phyloP scores from a whole-genome alignment of 202 grass and related monocot species.

The Setaria italica region DNA sequence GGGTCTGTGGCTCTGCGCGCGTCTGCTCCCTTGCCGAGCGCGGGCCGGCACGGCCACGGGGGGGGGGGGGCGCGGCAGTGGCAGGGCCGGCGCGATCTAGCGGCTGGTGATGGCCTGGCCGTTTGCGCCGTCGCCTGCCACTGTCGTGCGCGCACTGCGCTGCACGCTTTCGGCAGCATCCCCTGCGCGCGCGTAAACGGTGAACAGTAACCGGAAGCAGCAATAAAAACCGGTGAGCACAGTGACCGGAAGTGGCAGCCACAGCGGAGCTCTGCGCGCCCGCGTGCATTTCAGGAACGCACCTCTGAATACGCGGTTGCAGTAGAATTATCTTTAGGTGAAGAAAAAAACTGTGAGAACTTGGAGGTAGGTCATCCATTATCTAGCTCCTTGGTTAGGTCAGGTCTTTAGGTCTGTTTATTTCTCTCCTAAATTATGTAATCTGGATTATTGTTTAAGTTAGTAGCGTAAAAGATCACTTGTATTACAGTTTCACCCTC shows the following conservation, averaged over 20 bases:
- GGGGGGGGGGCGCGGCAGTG: not conserved
- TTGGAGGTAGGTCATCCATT: too few species aligned
- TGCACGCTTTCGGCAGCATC: not conserved
- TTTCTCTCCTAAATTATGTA: too few species aligned
- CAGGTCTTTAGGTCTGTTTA: too few species aligned
- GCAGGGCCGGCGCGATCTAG: not conserved
- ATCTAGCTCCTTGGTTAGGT: too few species aligned
- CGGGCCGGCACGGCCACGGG: slow-evolving; percentile 10
- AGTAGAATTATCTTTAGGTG: too few species aligned
- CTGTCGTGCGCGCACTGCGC: not conserved
- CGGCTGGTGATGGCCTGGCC: not conserved
- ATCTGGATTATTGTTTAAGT: too few species aligned
- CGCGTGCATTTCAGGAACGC: not conserved
- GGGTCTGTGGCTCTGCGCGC: too few species aligned
- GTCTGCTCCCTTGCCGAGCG: not conserved
- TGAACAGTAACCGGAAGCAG: not conserved
- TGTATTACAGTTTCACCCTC: too few species aligned
- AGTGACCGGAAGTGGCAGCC: not conserved
- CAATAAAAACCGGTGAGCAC: not conserved
- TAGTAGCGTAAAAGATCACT: too few species aligned
- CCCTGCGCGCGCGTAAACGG: not conserved
- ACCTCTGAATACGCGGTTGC: too few species aligned
- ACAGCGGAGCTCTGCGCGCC: too few species aligned
- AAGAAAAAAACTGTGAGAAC: too few species aligned
- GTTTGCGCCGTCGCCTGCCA: not conserved